Conservation (phyloP, 768 basidiomycete genomes). For the Phallus indusiatus region DNA sequence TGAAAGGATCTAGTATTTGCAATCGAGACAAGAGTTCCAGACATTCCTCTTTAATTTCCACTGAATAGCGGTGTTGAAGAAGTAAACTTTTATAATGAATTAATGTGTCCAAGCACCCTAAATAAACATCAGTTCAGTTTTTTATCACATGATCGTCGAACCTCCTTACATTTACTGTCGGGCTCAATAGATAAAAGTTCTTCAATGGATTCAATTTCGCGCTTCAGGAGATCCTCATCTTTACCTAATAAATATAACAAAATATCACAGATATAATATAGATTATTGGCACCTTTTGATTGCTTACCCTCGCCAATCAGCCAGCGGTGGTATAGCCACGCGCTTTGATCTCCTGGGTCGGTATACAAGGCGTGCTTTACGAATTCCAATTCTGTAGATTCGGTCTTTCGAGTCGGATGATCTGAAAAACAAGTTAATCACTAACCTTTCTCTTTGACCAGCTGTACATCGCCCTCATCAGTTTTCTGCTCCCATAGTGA, state of each 20-base stretch:
- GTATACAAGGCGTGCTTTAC: conserved; percentile 93
- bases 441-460: conserved; percentile 63
- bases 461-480: conserved; percentile 38
- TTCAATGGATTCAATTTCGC: conserved; percentile 72
- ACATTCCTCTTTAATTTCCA: conserved; percentile 34
- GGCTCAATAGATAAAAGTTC: conserved; percentile 84
- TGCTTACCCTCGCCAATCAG: conserved; percentile 65
- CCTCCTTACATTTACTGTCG: conserved; percentile 76
- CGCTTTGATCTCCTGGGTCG: conserved; percentile 92
- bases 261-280: not conserved
- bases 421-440: not conserved
- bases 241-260: conserved; percentile 36
- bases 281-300: conserved; percentile 12
- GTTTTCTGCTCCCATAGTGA: conserved; percentile 46
- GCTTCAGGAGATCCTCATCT: conserved; percentile 44
- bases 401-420: not conserved
- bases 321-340: conserved; percentile 99
- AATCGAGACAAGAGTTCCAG: conserved; percentile 45
- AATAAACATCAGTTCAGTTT: not conserved
- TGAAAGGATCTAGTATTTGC: conserved; percentile 51
- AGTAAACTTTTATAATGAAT: conserved; percentile 75
- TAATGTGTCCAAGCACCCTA: conserved; percentile 94
- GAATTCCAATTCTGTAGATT: conserved; percentile 72
- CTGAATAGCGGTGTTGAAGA: conserved; percentile 30
- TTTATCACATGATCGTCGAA: not conserved